Conservation (phyloP, 176 grass and related monocot genomes). For the Raddia distichophylla region DNA sequence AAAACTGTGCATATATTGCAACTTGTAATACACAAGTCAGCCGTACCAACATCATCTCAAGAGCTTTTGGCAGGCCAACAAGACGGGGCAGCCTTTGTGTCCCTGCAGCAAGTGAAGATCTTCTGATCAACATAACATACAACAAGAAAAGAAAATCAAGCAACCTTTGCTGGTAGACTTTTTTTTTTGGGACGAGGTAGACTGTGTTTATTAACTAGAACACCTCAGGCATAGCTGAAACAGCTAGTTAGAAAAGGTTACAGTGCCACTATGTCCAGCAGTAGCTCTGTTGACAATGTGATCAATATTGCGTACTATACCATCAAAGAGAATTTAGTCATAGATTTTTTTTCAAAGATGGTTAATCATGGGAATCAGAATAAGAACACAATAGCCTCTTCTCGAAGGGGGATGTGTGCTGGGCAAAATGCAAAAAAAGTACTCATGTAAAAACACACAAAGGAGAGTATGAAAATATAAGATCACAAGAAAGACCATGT, state of each 20-base stretch:
- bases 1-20: not conserved
- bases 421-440: not conserved
- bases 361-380: not conserved
- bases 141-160: conserved; percentile 24
- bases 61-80: conserved; percentile 77
- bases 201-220: conserved; percentile 7
- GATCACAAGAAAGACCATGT: not conserved
- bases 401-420: not conserved
- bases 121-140: not conserved
- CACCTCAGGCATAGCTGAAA: not conserved
- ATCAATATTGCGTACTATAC: not conserved
- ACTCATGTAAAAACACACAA: too few relatives aligned
- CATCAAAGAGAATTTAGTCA: not conserved
- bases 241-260: conserved; percentile 21
- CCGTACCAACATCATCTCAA: conserved; percentile 89
- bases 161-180: not conserved
- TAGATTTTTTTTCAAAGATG: not conserved
- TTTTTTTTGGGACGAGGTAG: not conserved
- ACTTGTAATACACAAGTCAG: conserved; percentile 20
- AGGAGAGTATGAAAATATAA: not conserved
- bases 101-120: conserved; percentile 51
- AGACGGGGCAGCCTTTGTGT: conserved; percentile 91
- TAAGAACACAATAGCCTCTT: not conserved
- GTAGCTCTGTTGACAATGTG: not conserved
- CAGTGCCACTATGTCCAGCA: not conserved